Base-by-base conservation (phyloP, 257 asterid species). In the Nicotiana tabacum region DNA sequence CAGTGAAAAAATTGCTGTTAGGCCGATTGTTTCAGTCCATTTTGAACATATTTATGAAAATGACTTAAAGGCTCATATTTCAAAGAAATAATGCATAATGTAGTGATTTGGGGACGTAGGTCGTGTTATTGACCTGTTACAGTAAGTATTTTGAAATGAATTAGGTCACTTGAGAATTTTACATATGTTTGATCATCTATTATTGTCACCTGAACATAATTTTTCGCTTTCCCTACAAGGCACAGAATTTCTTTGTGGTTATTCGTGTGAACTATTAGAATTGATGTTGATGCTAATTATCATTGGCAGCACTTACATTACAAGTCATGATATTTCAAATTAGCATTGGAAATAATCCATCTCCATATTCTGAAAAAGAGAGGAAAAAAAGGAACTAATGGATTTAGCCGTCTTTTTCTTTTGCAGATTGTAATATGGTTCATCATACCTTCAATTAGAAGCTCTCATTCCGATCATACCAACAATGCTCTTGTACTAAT, bases 391-490 rank as follows among this genome's bases (percentile, higher is more conserved):
- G 18, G 4, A 53, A 53, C 8, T 27, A 0, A 0, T 51, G 46
- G 64, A 74, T 46, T 68, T 79, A 21, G 12, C 21, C 13, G 24
- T 10, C 53, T 33, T 82, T 39, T 87, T 48, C 72, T 56, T 82
- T 66, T 77, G 85, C 95, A 94, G 98, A 92, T 93, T 82, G 93
- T 94, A 48, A 92, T 94, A 90, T 94, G 98, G 98, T 90, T 86
- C 66, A 90, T 94, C 77, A 84, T 93, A 81, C 98, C 98, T 4
- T 92, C 97, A 61, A 90, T 90, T 83, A 87, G 94, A 89, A 94
- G 95, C 87, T 90, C 95, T 18, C 98, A 92, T 43, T 90, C 92
- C 21, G 97, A 93, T 86, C 97, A 94, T 39, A 91, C 95, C 77
- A 94, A 90, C 89, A 94, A 93, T 7, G 91, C 94, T 37, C 85